Conservation (phyloP, 371 early-diverging fungal genomes). For the Mucor lusitanicus region DNA sequence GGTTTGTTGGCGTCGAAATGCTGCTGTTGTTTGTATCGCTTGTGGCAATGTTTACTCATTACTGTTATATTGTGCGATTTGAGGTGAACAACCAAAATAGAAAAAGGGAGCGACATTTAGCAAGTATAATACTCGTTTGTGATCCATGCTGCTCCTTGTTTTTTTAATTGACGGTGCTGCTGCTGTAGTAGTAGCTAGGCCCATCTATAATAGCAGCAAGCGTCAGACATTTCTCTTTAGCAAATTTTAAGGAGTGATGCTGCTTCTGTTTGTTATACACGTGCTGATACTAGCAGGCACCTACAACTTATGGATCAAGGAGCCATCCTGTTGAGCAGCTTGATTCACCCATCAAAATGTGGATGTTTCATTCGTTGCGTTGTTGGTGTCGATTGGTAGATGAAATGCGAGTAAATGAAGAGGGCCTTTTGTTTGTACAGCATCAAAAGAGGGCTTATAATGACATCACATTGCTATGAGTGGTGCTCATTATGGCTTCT, state of each 20-base stretch:
- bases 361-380: background rate
- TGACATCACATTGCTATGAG: background rate
- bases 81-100: background rate
- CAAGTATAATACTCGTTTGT: background rate
- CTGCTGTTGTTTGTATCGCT: background rate
- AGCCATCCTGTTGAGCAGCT: background rate
- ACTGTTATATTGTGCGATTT: background rate
- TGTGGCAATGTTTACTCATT: background rate
- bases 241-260: background rate
- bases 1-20: background rate
- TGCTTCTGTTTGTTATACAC: background rate
- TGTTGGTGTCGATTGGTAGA: background rate
- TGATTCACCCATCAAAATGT: background rate
- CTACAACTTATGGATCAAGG: background rate
- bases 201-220: background rate
- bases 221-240: background rate
- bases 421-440: background rate
- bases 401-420: background rate
- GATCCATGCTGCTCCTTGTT: background rate
- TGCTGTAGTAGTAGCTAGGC: no score
- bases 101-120: background rate
- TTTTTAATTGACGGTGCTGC: background rate
- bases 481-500: background rate
- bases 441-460: background rate
- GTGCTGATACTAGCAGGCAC: background rate